These are phyloP conservation scores for Ganoderma boninense DNA, from an alignment of 1,284 basidiomycete species.

Conservation along the genomic window DNA sequence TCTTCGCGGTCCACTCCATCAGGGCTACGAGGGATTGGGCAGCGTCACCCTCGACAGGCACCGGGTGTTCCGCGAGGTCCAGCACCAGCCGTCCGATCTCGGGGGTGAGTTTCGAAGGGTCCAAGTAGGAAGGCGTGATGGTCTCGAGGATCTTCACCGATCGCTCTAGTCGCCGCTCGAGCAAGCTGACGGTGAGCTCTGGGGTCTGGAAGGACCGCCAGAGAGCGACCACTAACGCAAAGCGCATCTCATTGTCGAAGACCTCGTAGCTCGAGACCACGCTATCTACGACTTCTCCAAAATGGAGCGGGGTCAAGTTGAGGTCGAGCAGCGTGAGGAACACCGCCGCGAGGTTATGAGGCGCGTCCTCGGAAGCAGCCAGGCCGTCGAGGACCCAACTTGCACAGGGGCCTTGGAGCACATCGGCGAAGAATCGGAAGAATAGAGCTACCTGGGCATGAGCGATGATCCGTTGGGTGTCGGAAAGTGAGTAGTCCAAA, in stretches of 20 bases:
- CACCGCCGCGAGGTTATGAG: constrained; percentile 30
- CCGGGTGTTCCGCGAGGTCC: constrained; percentile 37
- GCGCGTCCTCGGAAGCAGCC: constrained; percentile 32
- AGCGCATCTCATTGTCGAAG: constrained; percentile 51
- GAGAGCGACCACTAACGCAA: constrained; percentile 52
- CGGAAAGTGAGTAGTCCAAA: constrained; percentile 37
- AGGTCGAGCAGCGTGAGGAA: constrained; percentile 35
- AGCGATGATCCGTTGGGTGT: constrained; percentile 39
- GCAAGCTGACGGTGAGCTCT: constrained; percentile 29
- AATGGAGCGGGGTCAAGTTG: constrained; percentile 34
- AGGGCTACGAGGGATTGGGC: constrained; percentile 51
- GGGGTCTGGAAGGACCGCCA: constrained; percentile 45
- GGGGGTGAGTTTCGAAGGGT: constrained; percentile 42
- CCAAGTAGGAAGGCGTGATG: constrained; percentile 41
- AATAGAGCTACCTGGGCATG: constrained; percentile 52
- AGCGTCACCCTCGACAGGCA: constrained; percentile 24
- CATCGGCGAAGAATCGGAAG: constrained; percentile 50
- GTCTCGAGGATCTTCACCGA: constrained; percentile 42
- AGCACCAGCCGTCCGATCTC: constrained; percentile 48
- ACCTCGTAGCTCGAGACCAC: constrained; percentile 40
- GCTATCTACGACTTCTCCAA: constrained; percentile 38
- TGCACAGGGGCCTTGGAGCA: constrained; percentile 44
- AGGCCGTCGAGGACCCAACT: constrained; percentile 46
- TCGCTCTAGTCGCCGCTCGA: constrained; percentile 37
- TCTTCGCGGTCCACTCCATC: constrained; percentile 55